Base-by-base conservation (phyloP, 495 filamentous ascomycete genomes). In the Penicillium bialowiezense region DNA sequence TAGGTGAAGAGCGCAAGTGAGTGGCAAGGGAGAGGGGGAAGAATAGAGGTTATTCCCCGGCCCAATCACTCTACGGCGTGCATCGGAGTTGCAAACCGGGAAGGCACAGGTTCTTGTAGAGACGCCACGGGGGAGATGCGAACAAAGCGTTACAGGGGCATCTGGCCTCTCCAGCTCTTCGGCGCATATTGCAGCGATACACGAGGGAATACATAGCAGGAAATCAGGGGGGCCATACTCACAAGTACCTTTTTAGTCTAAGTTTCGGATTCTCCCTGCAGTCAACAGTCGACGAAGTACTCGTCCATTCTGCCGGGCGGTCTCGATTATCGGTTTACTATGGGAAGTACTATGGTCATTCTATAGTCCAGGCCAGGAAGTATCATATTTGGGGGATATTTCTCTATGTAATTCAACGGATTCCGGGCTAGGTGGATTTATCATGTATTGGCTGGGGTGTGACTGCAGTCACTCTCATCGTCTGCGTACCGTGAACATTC, bases 101-200 rank as follows among this genome's bases (percentile, higher is more conserved):
- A 69, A 67, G 60, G 51, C 53, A 69, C 67, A 70, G 59, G 46
- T 41, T 52, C 54, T 62, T 24, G 55, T 38, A 31, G 44, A 50
- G 42, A 53, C 51, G 62, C 63, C 65, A 65, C 64, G 63, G 52
- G 58, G 49, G 40, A 44, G 42, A 54, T 54, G 54, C 58, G 58
- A 54, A 57, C 59, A 59, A 62, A 62, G 61, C 58, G 61, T 57
- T 50, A 46, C 58, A 59, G 50, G 55, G 61, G 50, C 50, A 37
- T 23, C 32, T 43, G 26, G 26, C 41, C 20, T 36, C 42, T 15
- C 13, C 24, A 13, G 9, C 18, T 12, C 18, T 32, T 15, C 18
- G 43, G 26, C 13, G 7, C 32, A 31, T 44, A 44, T 9, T 9
- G 23, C 23, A 26, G 23, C 23, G 23, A 26, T 26, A 26, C 23